Conservation (phyloP, 1,139 yeast genomes). For the Spathaspora sp. region DNA sequence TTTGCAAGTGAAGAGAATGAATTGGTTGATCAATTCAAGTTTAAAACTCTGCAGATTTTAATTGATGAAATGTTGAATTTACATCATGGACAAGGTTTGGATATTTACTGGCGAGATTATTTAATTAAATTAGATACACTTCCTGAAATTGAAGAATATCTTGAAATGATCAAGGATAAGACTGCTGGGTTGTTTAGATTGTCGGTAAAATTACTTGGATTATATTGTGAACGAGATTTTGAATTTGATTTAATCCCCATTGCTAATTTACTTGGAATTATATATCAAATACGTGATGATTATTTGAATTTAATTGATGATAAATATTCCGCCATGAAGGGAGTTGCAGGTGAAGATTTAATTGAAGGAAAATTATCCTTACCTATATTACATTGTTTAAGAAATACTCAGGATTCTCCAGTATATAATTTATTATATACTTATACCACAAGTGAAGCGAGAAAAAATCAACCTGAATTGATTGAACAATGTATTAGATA, state of each 20-base stretch:
- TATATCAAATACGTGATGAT: constrained; percentile 85
- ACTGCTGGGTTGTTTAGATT: constrained; percentile 87
- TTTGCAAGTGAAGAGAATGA: not conserved
- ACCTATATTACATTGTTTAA: constrained; percentile 67
- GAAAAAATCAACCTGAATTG: constrained; percentile 18
- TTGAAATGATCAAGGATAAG: constrained; percentile 80
- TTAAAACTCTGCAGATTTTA: constrained; percentile 30
- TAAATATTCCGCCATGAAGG: constrained; percentile 63
- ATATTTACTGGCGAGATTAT: constrained; percentile 80
- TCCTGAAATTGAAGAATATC: constrained; percentile 69
- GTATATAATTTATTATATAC: constrained; percentile 24
- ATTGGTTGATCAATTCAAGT: constrained; percentile 7
- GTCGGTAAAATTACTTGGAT: constrained; percentile 62
- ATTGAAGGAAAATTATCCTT: constrained; percentile 87
- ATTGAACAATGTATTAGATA: constrained; percentile 22
- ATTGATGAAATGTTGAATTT: constrained; percentile 73
- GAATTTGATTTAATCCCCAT: constrained; percentile 45
- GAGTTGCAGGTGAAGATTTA: constrained; percentile 75
- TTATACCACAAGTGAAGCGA: constrained; percentile 16
- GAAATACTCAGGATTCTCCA: constrained; percentile 20
- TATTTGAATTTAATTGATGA: constrained; percentile 61
- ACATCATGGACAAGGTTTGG: constrained; percentile 89
- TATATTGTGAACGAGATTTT: constrained; percentile 9
- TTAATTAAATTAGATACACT: constrained; percentile 29
- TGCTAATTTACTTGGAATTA: constrained; percentile 76